Conservation (phyloP, 495 filamentous ascomycete species). For the Cetradonia linearis region DNA sequence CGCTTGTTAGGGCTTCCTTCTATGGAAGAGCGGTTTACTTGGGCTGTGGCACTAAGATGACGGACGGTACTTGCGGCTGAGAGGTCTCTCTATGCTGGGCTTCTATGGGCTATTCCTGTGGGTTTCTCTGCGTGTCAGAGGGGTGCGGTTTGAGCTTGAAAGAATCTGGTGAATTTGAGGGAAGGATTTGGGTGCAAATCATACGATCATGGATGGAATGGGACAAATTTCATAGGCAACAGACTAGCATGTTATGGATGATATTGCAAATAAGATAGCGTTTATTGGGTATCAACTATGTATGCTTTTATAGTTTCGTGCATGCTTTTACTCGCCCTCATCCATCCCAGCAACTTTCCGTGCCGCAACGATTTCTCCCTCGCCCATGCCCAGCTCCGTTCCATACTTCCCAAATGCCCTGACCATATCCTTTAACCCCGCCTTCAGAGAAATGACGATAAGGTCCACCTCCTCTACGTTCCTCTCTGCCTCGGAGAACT, state of each 20-base stretch:
- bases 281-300: slow-evolving; percentile 1
- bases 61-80: no score
- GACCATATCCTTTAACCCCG: slow-evolving; percentile 51
- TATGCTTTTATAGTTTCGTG: background rate
- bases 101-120: no score
- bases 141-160: no score
- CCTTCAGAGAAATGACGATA: slow-evolving; percentile 48
- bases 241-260: background rate
- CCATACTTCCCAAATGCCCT: slow-evolving; percentile 60
- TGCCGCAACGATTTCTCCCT: slow-evolving; percentile 58
- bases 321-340: background rate
- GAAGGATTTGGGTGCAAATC: no score
- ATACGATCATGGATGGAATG: no score
- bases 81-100: no score
- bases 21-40: no score
- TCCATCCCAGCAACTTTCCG: slow-evolving; percentile 46
- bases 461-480: slow-evolving; percentile 50
- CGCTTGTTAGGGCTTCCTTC: no score
- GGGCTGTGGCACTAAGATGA: no score
- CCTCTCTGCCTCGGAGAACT: slow-evolving; percentile 37
- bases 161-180: no score
- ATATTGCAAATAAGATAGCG: background rate
- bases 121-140: no score
- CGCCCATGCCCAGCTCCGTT: slow-evolving; percentile 50
- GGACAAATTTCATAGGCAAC: background rate